Conservation (phyloP, 1,284 basidiomycete genomes). For the Apiotrichum siamense region DNA sequence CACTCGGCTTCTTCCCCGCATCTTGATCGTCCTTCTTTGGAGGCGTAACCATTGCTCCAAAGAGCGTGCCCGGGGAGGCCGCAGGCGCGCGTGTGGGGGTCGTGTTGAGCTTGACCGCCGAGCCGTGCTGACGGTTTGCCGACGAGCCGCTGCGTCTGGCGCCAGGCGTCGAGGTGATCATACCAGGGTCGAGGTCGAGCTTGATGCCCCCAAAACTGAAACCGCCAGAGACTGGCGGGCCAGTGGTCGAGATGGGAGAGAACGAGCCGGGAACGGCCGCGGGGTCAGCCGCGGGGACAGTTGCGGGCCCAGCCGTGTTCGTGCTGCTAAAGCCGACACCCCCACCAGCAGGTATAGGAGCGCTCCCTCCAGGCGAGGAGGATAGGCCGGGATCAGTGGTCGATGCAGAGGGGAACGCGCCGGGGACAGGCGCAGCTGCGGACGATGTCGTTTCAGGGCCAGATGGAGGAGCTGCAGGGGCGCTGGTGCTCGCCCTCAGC, state of each 20-base stretch:
- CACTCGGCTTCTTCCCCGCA: conserved; percentile 11
- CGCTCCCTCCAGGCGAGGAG: too few species aligned
- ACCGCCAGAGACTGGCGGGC: neutral
- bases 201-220: conserved; percentile 24
- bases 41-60: conserved; percentile 11
- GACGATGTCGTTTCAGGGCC: neutral
- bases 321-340: too few species aligned
- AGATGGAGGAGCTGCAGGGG: neutral
- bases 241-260: neutral
- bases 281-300: neutral
- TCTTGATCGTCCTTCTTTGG: conserved; percentile 1
- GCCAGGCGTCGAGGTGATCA: conserved; percentile 1
- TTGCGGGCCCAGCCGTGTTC: too few species aligned
- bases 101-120: conserved; percentile 10
- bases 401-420: neutral
- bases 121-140: conserved; percentile 10
- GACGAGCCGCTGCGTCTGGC: neutral
- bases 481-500: neutral
- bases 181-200: conserved; percentile 24
- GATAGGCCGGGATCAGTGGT: too few species aligned
- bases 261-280: neutral
- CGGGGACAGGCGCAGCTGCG: neutral
- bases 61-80: conserved; percentile 2
- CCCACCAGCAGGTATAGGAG: too few species aligned
- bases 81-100: neutral